Evolutionary conservation across 2,329 filamentous ascomycete species (phyloP).

Genomic region (Talaromyces sp.): DNA sequence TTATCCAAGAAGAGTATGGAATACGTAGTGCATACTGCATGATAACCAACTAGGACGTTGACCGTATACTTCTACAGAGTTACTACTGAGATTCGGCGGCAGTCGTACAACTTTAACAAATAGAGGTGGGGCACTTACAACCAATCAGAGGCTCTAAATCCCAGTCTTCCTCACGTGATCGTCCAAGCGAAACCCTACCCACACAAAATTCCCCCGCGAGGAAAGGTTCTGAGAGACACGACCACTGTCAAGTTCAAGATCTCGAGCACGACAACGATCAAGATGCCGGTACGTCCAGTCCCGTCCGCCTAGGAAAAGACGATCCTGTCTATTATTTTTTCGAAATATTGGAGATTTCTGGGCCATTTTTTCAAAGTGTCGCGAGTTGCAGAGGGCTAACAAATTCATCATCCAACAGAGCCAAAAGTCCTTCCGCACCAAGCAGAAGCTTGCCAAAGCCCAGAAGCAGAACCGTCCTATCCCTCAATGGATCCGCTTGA

Average conservation of each 20-base stretch:
- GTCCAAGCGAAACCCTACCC: constrained; percentile 37
- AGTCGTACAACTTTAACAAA: no score
- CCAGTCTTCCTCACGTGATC: constrained; percentile 27
- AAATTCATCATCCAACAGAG: constrained; percentile 53
- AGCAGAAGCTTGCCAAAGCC: constrained; percentile 99
- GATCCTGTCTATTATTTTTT: neutral
- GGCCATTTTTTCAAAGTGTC: neutral
- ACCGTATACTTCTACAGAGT: no score
- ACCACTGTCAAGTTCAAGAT: constrained; percentile 31
- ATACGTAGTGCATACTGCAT: no score
- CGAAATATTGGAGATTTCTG: neutral
- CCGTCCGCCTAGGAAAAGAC: neutral
- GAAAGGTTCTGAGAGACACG: constrained; percentile 27
- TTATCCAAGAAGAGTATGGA: no score
- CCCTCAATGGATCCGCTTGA: constrained; percentile 98
- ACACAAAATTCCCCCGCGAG: constrained; percentile 34
- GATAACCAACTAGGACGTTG: no score
- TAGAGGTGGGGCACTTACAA: neutral
- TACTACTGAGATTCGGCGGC: no score
- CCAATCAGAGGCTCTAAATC: neutral
- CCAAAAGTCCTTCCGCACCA: constrained; percentile 99
- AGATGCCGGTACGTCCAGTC: constrained; percentile 49
- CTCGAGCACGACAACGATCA: constrained; percentile 42
- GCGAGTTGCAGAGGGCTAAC: neutral
- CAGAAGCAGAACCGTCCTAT: constrained; percentile 99